These are phyloP conservation scores for Clarireedia sp. DNA, from an alignment of 2,329 filamentous ascomycete species.

Conservation along the genomic window DNA sequence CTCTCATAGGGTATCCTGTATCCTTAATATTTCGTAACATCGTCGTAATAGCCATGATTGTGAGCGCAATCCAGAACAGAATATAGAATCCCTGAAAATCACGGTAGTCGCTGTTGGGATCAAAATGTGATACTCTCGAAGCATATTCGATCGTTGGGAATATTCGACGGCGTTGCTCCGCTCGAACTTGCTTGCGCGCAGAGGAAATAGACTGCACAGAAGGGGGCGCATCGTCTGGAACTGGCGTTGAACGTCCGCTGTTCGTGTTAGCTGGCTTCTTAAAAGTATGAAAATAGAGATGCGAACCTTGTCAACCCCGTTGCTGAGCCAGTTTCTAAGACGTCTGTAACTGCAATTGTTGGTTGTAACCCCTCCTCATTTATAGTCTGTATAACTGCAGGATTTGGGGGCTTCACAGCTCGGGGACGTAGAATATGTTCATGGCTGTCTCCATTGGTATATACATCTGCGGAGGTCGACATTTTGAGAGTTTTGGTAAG, in stretches of 20 bases:
- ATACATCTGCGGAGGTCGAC: slow-evolving; percentile 25
- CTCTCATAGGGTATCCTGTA: slow-evolving; percentile 76
- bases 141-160: slow-evolving; percentile 93
- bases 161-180: slow-evolving; percentile 70
- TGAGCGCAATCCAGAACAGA: slow-evolving; percentile 93
- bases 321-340: slow-evolving; percentile 16
- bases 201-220: slow-evolving; percentile 80
- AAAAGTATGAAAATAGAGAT: background rate
- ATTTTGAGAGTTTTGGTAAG: slow-evolving; percentile 14
- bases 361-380: slow-evolving; percentile 20
- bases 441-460: slow-evolving; percentile 23
- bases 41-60: slow-evolving; percentile 95
- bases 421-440: slow-evolving; percentile 28
- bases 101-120: slow-evolving; percentile 81
- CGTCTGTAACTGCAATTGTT: slow-evolving; percentile 10
- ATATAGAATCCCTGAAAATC: slow-evolving; percentile 98
- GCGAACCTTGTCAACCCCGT: slow-evolving; percentile 13
- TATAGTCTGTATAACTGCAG: slow-evolving; percentile 20
- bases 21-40: slow-evolving; percentile 90
- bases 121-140: slow-evolving; percentile 88
- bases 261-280: slow-evolving; percentile 10
- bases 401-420: slow-evolving; percentile 23
- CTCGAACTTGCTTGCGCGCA: slow-evolving; percentile 74
- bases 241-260: slow-evolving; percentile 75
- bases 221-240: slow-evolving; percentile 85